Evolutionary conservation across 2,329 filamentous ascomycete species (phyloP), one percentile per base, ranked within the genome.

Genomic region (Chaetomium olivaceum): DNA sequence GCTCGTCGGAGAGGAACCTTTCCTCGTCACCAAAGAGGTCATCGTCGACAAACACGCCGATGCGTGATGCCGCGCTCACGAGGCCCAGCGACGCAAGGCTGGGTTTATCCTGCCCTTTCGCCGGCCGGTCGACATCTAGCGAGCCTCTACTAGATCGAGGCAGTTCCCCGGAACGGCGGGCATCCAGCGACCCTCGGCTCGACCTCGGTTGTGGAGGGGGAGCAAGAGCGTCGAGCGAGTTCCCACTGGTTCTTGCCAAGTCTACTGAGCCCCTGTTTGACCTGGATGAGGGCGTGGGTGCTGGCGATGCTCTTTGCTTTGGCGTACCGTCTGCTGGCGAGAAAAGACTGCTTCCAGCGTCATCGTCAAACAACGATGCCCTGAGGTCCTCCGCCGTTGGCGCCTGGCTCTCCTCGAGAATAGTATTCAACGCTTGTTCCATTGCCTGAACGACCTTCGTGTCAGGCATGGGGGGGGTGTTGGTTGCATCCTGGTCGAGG

Each of bases 11-110:
- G 6, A 93, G 82, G 70, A 92, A 92, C 72, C 89, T 93, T 72
- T 91, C 87, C 73, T 96, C 92, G 69, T 98, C 94, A 1, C 89
- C 90, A 75, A 97, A 98, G 5, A 99, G 85, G 74, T 98, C 92
- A 74, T 98, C 91, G 70, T 97, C 91, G 7, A 91, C 87, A 76
- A 99, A 99, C 2, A 99, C 95, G 1, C 94, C 93, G 66, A 93
- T 93, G 25, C 92, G 89, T 19, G 91, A 92, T 16, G 92, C 91
- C 6, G 90, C 89, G 66, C 92, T 96, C 1, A 99, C 92, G 5
- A 99, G 85, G 0, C 95, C 95, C 3, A 99, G 80, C 0, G 95
- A 97, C 12, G 94, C 90, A 69, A 99, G 87, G 74, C 91, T 99
- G 27, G 93, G 93, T 76, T 91, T 96, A 31, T 87, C 85, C 43